phyloP scores from a whole-genome alignment of 352 stramenopile species.

The Globisporangium rhizosaccharum region DNA sequence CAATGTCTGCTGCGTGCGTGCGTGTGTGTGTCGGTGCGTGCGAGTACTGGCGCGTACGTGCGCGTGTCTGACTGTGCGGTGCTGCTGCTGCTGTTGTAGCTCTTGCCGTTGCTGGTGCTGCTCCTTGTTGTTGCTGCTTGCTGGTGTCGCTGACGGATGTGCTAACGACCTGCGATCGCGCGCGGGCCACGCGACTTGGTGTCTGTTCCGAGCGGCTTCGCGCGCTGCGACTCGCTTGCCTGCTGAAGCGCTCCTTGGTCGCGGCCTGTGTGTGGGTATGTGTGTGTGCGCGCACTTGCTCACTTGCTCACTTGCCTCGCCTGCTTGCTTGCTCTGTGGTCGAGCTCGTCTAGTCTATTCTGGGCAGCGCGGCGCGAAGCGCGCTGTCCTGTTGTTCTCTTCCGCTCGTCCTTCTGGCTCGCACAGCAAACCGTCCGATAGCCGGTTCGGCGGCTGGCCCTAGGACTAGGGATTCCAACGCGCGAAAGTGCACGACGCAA shows the following conservation, averaged over 20 bases:
- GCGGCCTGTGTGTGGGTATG: neutral
- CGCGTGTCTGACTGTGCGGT: neutral
- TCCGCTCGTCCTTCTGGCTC: neutral
- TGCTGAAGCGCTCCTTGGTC: neutral
- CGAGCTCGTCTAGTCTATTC: slow-evolving; percentile 1
- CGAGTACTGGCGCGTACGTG: neutral
- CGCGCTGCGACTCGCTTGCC: neutral
- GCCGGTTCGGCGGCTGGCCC: no score
- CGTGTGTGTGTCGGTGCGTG: neutral
- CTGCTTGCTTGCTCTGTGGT: neutral
- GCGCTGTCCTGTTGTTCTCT: neutral
- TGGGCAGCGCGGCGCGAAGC: neutral
- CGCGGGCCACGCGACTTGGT: neutral
- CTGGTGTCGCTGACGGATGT: neutral
- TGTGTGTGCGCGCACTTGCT: neutral
- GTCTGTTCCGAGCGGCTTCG: neutral
- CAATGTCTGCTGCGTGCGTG: neutral
- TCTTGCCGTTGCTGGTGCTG: neutral
- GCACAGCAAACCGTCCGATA: no score
- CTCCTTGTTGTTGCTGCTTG: neutral
- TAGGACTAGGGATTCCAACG: no score
- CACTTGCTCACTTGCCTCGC: neutral
- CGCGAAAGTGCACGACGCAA: no score
- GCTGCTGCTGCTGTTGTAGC: neutral
- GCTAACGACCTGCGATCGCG: neutral